Evolutionary conservation across 768 basidiomycete species (phyloP), one percentile per base, ranked within the genome.

Genomic region (Suillus hirtellus): DNA sequence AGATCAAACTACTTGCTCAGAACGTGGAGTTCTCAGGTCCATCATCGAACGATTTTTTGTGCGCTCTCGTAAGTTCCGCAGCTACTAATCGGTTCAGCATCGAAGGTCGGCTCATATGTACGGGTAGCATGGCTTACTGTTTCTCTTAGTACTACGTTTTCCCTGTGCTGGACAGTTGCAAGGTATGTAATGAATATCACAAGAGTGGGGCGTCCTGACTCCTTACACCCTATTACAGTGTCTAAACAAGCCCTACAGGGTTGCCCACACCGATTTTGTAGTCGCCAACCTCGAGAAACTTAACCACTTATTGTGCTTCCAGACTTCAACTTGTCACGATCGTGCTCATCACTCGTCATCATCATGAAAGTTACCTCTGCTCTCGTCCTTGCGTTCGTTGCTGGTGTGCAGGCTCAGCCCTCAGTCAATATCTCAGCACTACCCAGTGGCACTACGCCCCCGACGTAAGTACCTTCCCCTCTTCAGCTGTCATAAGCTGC

Each of bases 361-460:
- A 56, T 56, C 55, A 56, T 56, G 55, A 40, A 56, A 40, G 6
- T 56, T 56, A 15, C 55, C 17, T 17, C 55, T 56, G 24, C 38
- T 38, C 55, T 56, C 24, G 27, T 24, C 38, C 15, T 56, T 8
- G 55, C 38, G 2, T 56, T 56, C 10, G 24, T 40, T 40, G 55
- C 38, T 21, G 24, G 55, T 19, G 55, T 14, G 17, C 38, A 40
- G 9, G 55, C 55, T 4, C 55, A 40, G 17, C 5, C 54, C 7
- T 21, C 38, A 40, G 17, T 15, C 21, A 56, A 24, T 11, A 17
- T 24, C 2, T 38, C 55, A 21, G 3, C 54, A 15, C 46, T 46
- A 46, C 35, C 53, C n/a, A 12, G 19, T 7, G 14, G n/a, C 15
- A 4, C 14, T 3, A 37, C 31, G 4, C 14, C 15, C 4, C 35